These are phyloP conservation scores for Camillea tinctor DNA, from an alignment of 2,329 filamentous ascomycete genomes.

Conservation along the genomic window DNA sequence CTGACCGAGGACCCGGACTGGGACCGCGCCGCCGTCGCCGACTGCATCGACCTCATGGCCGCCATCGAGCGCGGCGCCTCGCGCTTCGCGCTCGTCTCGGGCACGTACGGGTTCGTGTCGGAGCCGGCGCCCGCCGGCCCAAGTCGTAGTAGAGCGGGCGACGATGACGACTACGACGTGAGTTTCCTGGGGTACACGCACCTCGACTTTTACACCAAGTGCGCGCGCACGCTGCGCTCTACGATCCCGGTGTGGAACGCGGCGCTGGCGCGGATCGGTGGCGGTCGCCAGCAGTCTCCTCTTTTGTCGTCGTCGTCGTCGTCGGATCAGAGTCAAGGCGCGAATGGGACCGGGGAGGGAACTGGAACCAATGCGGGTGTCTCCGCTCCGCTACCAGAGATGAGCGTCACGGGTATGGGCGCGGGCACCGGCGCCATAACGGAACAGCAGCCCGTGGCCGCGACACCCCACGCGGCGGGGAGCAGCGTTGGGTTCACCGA, in stretches of 20 bases:
- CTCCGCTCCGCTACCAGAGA: no score
- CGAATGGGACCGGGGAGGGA: background rate
- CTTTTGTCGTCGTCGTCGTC: background rate
- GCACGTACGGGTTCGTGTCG: slow-evolving; percentile 16
- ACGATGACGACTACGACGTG: slow-evolving; percentile 12
- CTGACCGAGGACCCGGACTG: slow-evolving; percentile 28
- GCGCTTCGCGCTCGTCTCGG: slow-evolving; percentile 18
- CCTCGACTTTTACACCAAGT: slow-evolving; percentile 22
- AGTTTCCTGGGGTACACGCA: background rate
- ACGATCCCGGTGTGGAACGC: slow-evolving; percentile 24
- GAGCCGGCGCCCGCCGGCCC: no score
- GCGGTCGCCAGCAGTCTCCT: no score
- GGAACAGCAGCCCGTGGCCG: background rate
- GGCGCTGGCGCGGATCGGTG: slow-evolving; percentile 19
- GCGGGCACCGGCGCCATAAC: background rate
- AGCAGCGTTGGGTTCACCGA: slow-evolving; percentile 12
- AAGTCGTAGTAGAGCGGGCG: no score
- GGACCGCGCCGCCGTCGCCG: slow-evolving; percentile 21
- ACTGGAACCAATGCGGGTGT: background rate
- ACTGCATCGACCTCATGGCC: slow-evolving; percentile 22
- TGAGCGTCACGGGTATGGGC: slow-evolving; percentile 1
- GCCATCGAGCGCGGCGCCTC: slow-evolving; percentile 18
- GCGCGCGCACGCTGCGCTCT: slow-evolving; percentile 17
- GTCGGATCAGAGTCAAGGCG: background rate
- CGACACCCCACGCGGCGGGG: slow-evolving; percentile 2